Evolutionary conservation across 140 eudicot species (phyloP), one percentile per base, ranked within the genome.

Genomic region (Stevia rebaudiana): DNA sequence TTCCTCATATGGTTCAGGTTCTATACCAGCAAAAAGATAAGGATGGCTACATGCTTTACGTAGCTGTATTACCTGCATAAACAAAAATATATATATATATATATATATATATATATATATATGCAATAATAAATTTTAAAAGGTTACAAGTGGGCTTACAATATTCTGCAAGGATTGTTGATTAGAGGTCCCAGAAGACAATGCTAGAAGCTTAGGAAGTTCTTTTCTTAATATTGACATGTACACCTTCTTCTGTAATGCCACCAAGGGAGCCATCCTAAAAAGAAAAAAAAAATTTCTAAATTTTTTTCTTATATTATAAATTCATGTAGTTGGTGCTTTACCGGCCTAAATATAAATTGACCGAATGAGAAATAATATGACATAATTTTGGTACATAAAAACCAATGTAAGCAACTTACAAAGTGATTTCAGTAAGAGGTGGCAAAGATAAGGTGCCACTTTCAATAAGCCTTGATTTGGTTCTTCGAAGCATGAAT

Each of bases 1-100:
- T 78, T 91, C 98, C 80, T 84, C 87, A 74, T 87, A 91, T 18
- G 98, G 98, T 75, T 91, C 98, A 62, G 98, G 96, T 82, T 91
- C 98, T 46, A 91, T 87, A 67, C 98, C 98, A 60, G 98, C 84
- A 61, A 91, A 91, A 51, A 91, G 98, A 70, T 91, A 91, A 16
- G 98, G 98, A 80, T 91, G 98, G 70, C 96, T 91, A 78, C 98
- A 91, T 59, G 98, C 95, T 80, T 91, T 91, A 24, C 98, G 84
- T 21, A 91, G 79, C 77, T 91, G 98, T 59, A 91, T 84, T 63
- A 91, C 96, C 98, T 91, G 85, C 55, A 64, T 53, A 17, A 31
- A 65, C 37, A 33, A 17, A 2, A n/a, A n/a, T n/a, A n/a, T n/a
- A n/a, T n/a, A n/a, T n/a, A n/a, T n/a, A n/a, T n/a, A n/a, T n/a